Conservation (phyloP, 148 eudicot species). For the Camellia japonica region DNA sequence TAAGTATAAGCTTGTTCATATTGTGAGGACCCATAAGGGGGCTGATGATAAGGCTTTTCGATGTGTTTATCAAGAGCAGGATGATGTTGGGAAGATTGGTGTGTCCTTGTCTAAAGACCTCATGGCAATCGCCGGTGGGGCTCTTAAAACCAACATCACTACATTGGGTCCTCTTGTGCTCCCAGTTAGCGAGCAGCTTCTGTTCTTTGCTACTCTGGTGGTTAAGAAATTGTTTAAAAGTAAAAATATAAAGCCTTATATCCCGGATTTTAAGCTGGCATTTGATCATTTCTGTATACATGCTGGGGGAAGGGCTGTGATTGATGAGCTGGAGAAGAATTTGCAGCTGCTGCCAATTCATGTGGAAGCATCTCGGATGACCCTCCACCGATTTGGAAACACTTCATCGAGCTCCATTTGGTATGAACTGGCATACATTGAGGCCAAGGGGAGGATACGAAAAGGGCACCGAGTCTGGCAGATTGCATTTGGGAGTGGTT, state of each 20-base stretch:
- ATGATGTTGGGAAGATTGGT: slow-evolving; percentile 36
- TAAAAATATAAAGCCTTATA: slow-evolving; percentile 38
- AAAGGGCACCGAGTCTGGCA: slow-evolving; percentile 44
- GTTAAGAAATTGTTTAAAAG: slow-evolving; percentile 34
- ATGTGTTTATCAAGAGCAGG: slow-evolving; percentile 52
- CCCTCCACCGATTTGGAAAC: slow-evolving; percentile 50
- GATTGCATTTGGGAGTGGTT: slow-evolving; percentile 59
- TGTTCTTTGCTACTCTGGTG: slow-evolving; percentile 38
- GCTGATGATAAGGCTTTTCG: slow-evolving; percentile 48
- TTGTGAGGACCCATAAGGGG: slow-evolving; percentile 50
- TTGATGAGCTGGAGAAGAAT: slow-evolving; percentile 55
- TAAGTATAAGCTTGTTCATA: slow-evolving; percentile 55
- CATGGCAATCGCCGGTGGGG: slow-evolving; percentile 49
- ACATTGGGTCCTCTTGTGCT: slow-evolving; percentile 54
- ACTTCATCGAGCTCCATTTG: slow-evolving; percentile 57
- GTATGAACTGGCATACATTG: slow-evolving; percentile 51
- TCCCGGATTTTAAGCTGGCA: slow-evolving; percentile 50
- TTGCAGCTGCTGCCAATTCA: slow-evolving; percentile 33
- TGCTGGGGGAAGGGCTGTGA: slow-evolving; percentile 52
- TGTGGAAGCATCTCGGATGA: slow-evolving; percentile 56
- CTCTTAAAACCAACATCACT: slow-evolving; percentile 48
- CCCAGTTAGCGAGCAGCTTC: slow-evolving; percentile 50
- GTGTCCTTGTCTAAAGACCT: slow-evolving; percentile 46
- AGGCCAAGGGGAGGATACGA: slow-evolving; percentile 42
- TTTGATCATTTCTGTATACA: slow-evolving; percentile 61